phyloP scores from a whole-genome alignment of 2,329 filamentous ascomycete genomes.

The Aspergillus sergii region DNA sequence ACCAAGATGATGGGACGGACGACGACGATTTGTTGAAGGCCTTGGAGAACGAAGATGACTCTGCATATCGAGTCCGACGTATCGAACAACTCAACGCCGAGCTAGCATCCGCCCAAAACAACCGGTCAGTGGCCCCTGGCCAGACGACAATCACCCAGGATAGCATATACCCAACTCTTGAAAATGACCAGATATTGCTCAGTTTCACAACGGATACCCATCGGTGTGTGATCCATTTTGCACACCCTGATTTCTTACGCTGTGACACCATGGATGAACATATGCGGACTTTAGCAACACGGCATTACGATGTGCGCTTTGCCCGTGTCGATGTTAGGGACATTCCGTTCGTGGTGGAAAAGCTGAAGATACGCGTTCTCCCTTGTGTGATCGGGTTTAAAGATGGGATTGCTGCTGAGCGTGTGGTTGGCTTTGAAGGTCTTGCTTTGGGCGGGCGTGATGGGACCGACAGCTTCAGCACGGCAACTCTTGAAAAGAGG shows the following conservation, averaged over 20 bases:
- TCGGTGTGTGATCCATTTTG: conserved; percentile 64
- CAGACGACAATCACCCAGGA: conserved; percentile 24
- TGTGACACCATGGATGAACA: conserved; percentile 65
- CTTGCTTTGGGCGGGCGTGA: conserved; percentile 41
- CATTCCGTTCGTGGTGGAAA: conserved; percentile 52
- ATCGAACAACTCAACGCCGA: conserved; percentile 63
- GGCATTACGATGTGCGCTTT: conserved; percentile 47
- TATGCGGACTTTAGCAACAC: conserved; percentile 49
- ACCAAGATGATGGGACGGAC: conserved; percentile 51
- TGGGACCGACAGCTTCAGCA: conserved; percentile 43
- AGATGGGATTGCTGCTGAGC: conserved; percentile 48
- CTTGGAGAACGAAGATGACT: conserved; percentile 57
- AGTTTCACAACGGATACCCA: conserved; percentile 62
- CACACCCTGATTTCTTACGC: conserved; percentile 64
- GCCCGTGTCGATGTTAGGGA: conserved; percentile 49
- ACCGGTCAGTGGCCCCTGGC: conserved; percentile 24
- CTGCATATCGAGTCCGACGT: conserved; percentile 58
- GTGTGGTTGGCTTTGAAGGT: conserved; percentile 53
- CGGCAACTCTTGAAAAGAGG: conserved; percentile 45
- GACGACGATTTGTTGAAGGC: conserved; percentile 63
- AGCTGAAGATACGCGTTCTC: conserved; percentile 48
- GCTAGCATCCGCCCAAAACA: conserved; percentile 51
- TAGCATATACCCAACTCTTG: conserved; percentile 40
- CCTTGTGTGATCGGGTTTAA: conserved; percentile 54
- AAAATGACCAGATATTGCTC: conserved; percentile 60